A percentile compares a stretch with the other conserved stretches of the same genome.
phyloP scores from a whole-genome alignment of 768 basidiomycete species.

The Clavaria fumosa region DNA sequence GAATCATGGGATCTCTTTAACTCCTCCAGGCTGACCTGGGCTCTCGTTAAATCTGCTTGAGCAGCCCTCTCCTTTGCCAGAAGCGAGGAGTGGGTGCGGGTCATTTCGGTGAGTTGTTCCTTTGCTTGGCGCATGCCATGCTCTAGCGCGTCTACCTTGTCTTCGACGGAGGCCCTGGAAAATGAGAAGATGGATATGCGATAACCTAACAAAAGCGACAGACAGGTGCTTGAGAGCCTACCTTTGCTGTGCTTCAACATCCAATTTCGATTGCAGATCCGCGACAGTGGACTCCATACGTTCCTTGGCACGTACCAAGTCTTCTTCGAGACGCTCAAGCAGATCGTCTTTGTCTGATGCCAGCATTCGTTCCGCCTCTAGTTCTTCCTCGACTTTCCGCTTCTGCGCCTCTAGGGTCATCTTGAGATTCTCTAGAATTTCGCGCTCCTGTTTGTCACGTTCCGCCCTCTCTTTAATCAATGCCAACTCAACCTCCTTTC shows the following conservation, averaged over 20 bases:
- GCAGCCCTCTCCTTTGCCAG: conserved; percentile 40
- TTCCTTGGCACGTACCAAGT: conserved; percentile 57
- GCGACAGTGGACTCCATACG: conserved; percentile 46
- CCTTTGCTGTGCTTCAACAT: no score
- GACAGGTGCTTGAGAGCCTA: conserved; percentile 47
- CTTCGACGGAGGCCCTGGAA: conserved; percentile 46
- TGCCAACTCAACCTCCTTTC: conserved; percentile 72
- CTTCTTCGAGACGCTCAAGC: conserved; percentile 75
- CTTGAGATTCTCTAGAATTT: conserved; percentile 63
- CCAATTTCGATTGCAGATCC: conserved; percentile 60
- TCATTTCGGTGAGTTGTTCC: conserved; percentile 63
- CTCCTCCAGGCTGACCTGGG: conserved; percentile 34
- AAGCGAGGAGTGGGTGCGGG: conserved; percentile 58
- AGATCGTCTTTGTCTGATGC: conserved; percentile 71
- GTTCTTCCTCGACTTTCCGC: conserved; percentile 59
- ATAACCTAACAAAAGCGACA: conserved; percentile 11
- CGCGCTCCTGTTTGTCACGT: conserved; percentile 69
- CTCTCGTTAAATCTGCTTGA: conserved; percentile 33
- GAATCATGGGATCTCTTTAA: conserved; percentile 53
- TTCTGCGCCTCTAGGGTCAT: conserved; percentile 78
- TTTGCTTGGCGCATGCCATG: conserved; percentile 54
- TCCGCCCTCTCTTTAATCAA: conserved; percentile 76
- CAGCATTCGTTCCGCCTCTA: conserved; percentile 70
- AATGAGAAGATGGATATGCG: conserved; percentile 1
- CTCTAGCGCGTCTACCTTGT: conserved; percentile 46